A percentile compares a stretch with the other conserved stretches of the same genome.
Conservation (phyloP, 164 flowering plant genomes). For the Magnolia kwangsiensis region DNA sequence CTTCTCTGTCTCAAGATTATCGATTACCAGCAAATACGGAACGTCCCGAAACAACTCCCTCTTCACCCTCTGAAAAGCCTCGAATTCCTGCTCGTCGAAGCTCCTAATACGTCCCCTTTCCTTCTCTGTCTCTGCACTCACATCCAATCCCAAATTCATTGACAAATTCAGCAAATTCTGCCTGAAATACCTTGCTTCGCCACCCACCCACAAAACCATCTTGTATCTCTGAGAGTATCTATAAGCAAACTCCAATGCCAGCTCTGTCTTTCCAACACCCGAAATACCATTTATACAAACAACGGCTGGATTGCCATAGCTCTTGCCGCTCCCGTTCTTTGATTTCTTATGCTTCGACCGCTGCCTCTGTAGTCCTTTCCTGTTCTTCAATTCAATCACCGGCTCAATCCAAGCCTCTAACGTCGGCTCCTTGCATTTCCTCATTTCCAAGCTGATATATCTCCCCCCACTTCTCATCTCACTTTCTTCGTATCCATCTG, state of each 20-base stretch:
- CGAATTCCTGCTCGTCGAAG: conserved; percentile 85
- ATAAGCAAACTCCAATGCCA: conserved; percentile 83
- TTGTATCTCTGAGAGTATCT: conserved; percentile 70
- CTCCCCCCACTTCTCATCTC: conserved; percentile 30
- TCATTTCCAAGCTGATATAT: conserved; percentile 60
- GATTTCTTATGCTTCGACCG: conserved; percentile 63
- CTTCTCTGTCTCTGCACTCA: conserved; percentile 79
- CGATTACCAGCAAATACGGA: conserved; percentile 78
- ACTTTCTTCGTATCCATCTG: conserved; percentile 66
- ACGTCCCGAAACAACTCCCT: conserved; percentile 77
- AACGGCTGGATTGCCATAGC: conserved; percentile 32
- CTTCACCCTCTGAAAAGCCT: conserved; percentile 84
- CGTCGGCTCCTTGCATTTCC: conserved; percentile 60
- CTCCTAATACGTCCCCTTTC: conserved; percentile 77
- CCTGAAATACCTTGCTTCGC: conserved; percentile 76
- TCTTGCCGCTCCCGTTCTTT: conserved; percentile 49
- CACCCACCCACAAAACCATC: conserved; percentile 90
- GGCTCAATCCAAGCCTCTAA: conserved; percentile 74
- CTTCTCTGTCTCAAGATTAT: conserved; percentile 74
- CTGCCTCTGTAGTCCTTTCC: conserved; percentile 31
- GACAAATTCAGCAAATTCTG: conserved; percentile 78
- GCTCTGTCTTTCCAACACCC: conserved; percentile 82
- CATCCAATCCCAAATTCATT: conserved; percentile 62
- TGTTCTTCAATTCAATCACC: conserved; percentile 26
- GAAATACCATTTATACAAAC: conserved; percentile 66